Evolutionary conservation across 495 filamentous ascomycete genomes (phyloP), one percentile per base, ranked within the genome.

Genomic region (Friedmanniomyces endolithicus): DNA sequence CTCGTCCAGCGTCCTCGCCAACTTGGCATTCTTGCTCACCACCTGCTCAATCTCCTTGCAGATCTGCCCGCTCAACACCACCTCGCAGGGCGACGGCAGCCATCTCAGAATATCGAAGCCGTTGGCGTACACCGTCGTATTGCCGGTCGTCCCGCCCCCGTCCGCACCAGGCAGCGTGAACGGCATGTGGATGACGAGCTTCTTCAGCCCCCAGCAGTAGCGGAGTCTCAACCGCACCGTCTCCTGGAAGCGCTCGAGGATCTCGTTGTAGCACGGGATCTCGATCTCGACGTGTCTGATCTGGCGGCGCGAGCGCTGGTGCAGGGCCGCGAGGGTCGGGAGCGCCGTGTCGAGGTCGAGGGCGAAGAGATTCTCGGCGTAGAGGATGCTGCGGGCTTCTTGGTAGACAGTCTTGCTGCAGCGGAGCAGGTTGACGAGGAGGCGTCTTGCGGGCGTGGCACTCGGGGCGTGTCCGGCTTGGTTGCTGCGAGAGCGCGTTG

Each of bases 51-150:
- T 60, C 59, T 59, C 56, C 49, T 47, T 45, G 39, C 52, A 47
- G 1, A 52, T 53, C 35, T 48, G 48, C 16, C 62, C 67, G 50
- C 57, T 47, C 11, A 68, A 20, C 39, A 51, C 52, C 11, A 69
- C 62, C 59, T 56, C 52, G 47, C 60, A 63, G 48, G 45, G 34
- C 55, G 56, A 53, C 25, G 67, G 65, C 58, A 68, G 45, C 63
- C 64, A 68, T n/a, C 64, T 40, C 25, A 68, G 50, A 25, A 64
- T 64, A 41, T 65, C 62, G 45, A 68, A 68, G 12, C 62, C 63
- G 47, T 64, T 68, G 35, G 63, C 60, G 48, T 64, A 67, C 0
- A 63, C 53, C 33, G 57, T 62, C 12, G 53, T 62, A 40, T 34
- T 51, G 17, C 34, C 35, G 9, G 48, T 29, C 1, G 47, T 43